Evolutionary conservation across 345 rosid species (phyloP).

Genomic region (Melaleuca alternifolia): DNA sequence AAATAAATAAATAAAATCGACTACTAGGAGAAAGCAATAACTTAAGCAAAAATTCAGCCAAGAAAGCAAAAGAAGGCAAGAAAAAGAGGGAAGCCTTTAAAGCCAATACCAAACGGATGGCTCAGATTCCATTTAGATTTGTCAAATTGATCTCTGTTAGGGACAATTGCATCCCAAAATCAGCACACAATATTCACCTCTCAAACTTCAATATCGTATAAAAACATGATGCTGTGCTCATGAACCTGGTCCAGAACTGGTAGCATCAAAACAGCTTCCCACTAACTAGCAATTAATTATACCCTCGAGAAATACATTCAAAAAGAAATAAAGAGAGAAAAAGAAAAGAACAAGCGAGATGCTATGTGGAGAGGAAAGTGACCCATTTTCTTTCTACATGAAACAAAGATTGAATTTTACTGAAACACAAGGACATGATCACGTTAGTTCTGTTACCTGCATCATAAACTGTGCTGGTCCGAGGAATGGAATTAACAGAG

Average conservation of each 20-base stretch:
- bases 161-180: not conserved
- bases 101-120: not conserved
- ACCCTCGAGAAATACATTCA: not conserved
- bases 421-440: not conserved
- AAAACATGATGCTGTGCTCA: not conserved
- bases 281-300: not conserved
- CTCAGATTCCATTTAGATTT: not conserved
- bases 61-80: not conserved
- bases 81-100: not conserved
- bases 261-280: not conserved
- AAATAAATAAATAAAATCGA: not conserved
- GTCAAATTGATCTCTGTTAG: not conserved
- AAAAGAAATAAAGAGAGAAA: not conserved
- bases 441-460: conserved; percentile 27
- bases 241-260: not conserved
- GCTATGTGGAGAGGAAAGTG: not conserved
- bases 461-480: conserved; percentile 70
- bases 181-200: not conserved
- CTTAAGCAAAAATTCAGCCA: not conserved
- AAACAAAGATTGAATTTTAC: not conserved
- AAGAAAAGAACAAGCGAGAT: not conserved
- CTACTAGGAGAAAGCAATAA: not conserved
- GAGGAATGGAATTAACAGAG: conserved; percentile 53
- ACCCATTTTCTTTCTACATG: not conserved
- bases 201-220: not conserved